phyloP scores from a whole-genome alignment of 2,329 filamentous ascomycete genomes.

The Celoporthe dispersa region DNA sequence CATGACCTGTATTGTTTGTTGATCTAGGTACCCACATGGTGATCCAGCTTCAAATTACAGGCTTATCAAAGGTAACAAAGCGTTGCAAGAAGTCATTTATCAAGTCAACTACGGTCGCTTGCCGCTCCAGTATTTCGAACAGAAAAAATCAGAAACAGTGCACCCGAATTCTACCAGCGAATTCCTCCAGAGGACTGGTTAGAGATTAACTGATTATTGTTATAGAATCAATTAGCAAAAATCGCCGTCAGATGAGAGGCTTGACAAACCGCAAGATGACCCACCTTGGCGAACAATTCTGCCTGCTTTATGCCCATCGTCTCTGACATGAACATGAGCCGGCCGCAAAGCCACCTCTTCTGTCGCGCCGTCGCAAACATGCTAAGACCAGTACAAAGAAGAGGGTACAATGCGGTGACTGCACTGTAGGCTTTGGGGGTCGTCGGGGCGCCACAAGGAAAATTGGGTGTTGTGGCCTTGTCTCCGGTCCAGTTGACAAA shows the following conservation, averaged over 20 bases:
- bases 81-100: not conserved
- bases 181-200: not conserved
- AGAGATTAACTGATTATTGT: not conserved
- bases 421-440: slow-evolving; percentile 34
- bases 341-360: slow-evolving; percentile 31
- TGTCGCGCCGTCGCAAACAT: slow-evolving; percentile 32
- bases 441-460: slow-evolving; percentile 34
- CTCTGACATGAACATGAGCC: slow-evolving; percentile 32
- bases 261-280: not conserved
- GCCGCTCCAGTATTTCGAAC: not conserved
- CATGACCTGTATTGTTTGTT: not conserved
- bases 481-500: slow-evolving; percentile 35
- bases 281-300: slow-evolving; percentile 33
- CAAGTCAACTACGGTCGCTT: too few species aligned
- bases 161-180: not conserved
- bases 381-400: slow-evolving; percentile 33
- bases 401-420: slow-evolving; percentile 33
- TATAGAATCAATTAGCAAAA: not conserved
- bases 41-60: not conserved
- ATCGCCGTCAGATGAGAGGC: not conserved
- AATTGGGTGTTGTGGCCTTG: slow-evolving; percentile 32
- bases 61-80: not conserved
- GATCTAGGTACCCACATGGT: not conserved
- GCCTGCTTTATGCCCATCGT: slow-evolving; percentile 35
- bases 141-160: too few species aligned